These are phyloP conservation scores for Xylariomycetidae sp. DNA, from an alignment of 2,329 filamentous ascomycete species.

Conservation along the genomic window DNA sequence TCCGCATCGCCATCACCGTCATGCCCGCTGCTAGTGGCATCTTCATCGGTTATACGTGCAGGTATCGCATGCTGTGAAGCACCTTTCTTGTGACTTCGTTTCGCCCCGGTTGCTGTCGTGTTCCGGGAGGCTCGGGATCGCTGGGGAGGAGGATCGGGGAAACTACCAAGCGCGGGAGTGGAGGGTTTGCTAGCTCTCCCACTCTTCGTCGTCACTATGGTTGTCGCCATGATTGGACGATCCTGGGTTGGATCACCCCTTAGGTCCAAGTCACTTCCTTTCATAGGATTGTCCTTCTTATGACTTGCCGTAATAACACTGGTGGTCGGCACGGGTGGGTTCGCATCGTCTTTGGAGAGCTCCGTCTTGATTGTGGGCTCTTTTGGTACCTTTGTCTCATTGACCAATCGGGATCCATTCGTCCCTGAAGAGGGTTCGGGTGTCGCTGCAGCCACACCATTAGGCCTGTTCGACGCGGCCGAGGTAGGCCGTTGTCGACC, in stretches of 20 bases:
- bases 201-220: constrained; percentile 55
- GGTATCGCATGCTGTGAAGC: constrained; percentile 30
- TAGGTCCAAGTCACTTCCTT: constrained; percentile 44
- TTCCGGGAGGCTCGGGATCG: constrained; percentile 52
- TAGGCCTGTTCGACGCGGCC: constrained; percentile 57
- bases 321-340: constrained; percentile 19
- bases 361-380: constrained; percentile 41
- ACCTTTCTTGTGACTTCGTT: constrained; percentile 58
- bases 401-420: constrained; percentile 25
- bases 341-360: constrained; percentile 27
- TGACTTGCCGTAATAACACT: constrained; percentile 24
- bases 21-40: constrained; percentile 37
- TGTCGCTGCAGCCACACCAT: constrained; percentile 39
- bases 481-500: constrained; percentile 52
- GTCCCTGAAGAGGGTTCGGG: constrained; percentile 30
- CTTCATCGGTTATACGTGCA: constrained; percentile 37
- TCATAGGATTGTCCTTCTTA: constrained; percentile 39
- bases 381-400: constrained; percentile 49
- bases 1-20: constrained; percentile 63
- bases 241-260: constrained; percentile 35
- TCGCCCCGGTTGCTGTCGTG: constrained; percentile 29
- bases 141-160: constrained; percentile 48
- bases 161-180: constrained; percentile 56
- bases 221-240: constrained; percentile 29
- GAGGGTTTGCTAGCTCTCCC: constrained; percentile 63